phyloP scores from a whole-genome alignment of 208 protist species.

The Naegleria lovaniensis region DNA sequence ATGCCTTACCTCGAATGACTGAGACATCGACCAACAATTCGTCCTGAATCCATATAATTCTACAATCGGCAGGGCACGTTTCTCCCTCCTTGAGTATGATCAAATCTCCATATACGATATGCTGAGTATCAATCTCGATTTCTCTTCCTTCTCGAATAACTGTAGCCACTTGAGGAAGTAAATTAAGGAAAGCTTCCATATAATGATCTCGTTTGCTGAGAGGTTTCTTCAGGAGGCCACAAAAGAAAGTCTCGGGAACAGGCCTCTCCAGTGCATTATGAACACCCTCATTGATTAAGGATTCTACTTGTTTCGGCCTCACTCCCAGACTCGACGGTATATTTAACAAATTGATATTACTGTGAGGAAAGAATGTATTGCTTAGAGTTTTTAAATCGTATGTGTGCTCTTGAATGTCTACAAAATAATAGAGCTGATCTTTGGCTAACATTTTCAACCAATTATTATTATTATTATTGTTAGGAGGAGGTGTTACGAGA shows the following conservation, averaged over 20 bases:
- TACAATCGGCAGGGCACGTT: background rate
- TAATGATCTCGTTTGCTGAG: background rate
- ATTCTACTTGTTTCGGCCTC: background rate
- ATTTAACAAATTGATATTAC: background rate
- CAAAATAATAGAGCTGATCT: background rate
- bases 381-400: background rate
- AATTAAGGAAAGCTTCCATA: background rate
- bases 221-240: background rate
- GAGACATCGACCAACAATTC: background rate
- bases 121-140: background rate
- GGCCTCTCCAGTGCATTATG: background rate
- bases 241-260: background rate
- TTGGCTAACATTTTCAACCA: background rate
- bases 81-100: background rate
- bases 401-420: background rate
- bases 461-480: too few relatives aligned
- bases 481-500: too few relatives aligned
- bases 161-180: background rate
- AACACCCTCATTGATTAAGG: background rate
- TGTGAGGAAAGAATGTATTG: background rate
- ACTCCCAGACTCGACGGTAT: background rate
- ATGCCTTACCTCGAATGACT: background rate
- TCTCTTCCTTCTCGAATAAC: background rate
- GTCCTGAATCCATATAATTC: background rate
- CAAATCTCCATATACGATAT: background rate